phyloP scores from a whole-genome alignment of 495 filamentous ascomycete species.

The Penicillium macrosclerotiorum region DNA sequence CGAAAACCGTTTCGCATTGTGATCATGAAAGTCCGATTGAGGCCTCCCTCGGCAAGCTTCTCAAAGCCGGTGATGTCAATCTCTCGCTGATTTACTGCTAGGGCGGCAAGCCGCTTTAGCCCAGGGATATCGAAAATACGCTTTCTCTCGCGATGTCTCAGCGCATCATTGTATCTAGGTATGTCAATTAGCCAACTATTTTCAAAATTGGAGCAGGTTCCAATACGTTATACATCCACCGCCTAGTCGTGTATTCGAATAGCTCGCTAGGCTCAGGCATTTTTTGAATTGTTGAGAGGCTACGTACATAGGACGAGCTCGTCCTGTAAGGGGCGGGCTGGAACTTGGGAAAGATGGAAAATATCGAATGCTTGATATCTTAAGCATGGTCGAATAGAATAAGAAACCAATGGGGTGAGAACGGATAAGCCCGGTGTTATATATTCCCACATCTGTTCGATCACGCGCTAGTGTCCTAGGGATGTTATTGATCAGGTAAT shows the following conservation, averaged over 20 bases:
- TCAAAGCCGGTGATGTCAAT: conserved; percentile 17
- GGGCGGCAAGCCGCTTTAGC: conserved; percentile 25
- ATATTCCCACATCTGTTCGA: no score
- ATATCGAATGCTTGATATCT: no score
- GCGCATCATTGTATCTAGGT: conserved; percentile 24
- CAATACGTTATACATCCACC: conserved; percentile 14
- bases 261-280: conserved; percentile 2
- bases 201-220: background rate
- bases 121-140: conserved; percentile 24
- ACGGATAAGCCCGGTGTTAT: no score
- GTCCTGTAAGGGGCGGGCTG: no score
- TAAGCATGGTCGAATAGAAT: no score
- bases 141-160: conserved; percentile 16
- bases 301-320: no score
- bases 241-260: conserved; percentile 12
- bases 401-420: no score
- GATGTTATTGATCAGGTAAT: no score
- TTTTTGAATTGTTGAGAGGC: background rate
- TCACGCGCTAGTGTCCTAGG: no score
- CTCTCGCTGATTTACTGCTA: conserved; percentile 6
- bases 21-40: conserved; percentile 27
- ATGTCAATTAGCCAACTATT: background rate
- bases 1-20: conserved; percentile 22
- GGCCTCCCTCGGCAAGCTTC: conserved; percentile 35
- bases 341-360: no score